Evolutionary conservation across 306 rosid species (phyloP), one percentile per base, ranked within the genome.

Genomic region (Sophora flavescens): DNA sequence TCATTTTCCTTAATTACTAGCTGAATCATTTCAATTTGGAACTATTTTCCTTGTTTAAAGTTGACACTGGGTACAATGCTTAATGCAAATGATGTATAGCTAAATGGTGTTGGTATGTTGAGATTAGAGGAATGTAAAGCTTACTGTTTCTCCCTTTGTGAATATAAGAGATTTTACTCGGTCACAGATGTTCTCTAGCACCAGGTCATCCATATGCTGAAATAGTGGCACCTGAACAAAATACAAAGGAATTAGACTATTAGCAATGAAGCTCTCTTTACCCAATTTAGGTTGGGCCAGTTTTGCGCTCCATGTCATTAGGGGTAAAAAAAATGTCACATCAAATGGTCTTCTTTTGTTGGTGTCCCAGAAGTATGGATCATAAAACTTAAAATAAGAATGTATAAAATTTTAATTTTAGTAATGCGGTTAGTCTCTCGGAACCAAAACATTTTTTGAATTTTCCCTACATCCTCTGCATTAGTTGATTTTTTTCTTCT

Each of bases 141-240:
- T 69, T 72, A 93, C 98, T 2, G 87, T 91, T 88, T 91, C 97
- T 60, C 93, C 98, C 76, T 91, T 93, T 28, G 98, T 92, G 93
- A 93, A 89, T n/a, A 91, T 89, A 22, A 93, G 90, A 56, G 98
- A 93, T 77, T 88, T 93, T 39, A 93, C 98, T 4, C 97, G 88
- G 54, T 93, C 98, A 50, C 98, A 93, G 2, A 93, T 93, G 83
- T 91, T 93, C 83, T 89, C 98, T 8, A 93, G 90, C 56, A 89
- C 96, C 35, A 93, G 82, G 70, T 89, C 89, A 47, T 93, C 97
- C 98, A 93, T 93, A 42, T 91, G 92, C 68, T 93, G 98, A 78
- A 93, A 91, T 12, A 93, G 76, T 30, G 98, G 97, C 13, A 91
- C 98, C 97, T 92, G 82, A 47, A 67, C 62, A 61, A 47, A 60